These are phyloP conservation scores for Puccinia polysora DNA, from an alignment of 1,284 basidiomycete genomes.

Conservation along the genomic window DNA sequence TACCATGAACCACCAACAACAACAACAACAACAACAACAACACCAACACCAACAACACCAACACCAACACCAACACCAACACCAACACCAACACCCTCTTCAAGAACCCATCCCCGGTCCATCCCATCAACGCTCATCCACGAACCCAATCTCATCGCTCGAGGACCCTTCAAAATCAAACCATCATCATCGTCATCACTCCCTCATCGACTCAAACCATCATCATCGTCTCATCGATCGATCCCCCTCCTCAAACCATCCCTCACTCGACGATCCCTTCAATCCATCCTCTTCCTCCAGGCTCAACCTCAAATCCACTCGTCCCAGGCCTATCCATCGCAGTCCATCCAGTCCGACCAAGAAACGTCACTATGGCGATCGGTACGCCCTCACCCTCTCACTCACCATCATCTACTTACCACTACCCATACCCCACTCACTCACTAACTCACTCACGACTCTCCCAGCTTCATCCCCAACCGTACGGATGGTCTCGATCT, in stretches of 20 bases:
- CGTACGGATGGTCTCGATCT: conserved; percentile 27
- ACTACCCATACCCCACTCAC: neutral
- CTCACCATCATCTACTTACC: neutral
- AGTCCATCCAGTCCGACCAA: conserved; percentile 37
- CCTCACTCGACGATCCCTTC: conserved; percentile 26
- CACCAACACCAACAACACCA: neutral
- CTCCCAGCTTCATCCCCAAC: conserved; percentile 34
- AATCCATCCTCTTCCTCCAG: conserved; percentile 11
- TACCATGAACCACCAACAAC: no score
- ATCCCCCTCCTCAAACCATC: neutral
- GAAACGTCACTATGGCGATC: conserved; percentile 41
- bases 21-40: neutral
- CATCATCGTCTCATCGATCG: neutral
- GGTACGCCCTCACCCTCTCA: conserved; percentile 5
- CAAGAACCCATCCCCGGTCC: neutral
- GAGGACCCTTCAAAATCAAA: neutral
- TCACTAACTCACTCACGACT: neutral
- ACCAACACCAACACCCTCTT: neutral
- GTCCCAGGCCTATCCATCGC: neutral
- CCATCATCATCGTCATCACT: neutral
- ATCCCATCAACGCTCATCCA: neutral
- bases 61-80: neutral
- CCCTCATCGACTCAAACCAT: neutral
- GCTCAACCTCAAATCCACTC: conserved; percentile 5
- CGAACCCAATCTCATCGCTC: neutral